Percentiles rank a stretch among this genome's conserved stretches.
phyloP scores from a whole-genome alignment of 148 eudicot species.

The Euryodendron excelsum region DNA sequence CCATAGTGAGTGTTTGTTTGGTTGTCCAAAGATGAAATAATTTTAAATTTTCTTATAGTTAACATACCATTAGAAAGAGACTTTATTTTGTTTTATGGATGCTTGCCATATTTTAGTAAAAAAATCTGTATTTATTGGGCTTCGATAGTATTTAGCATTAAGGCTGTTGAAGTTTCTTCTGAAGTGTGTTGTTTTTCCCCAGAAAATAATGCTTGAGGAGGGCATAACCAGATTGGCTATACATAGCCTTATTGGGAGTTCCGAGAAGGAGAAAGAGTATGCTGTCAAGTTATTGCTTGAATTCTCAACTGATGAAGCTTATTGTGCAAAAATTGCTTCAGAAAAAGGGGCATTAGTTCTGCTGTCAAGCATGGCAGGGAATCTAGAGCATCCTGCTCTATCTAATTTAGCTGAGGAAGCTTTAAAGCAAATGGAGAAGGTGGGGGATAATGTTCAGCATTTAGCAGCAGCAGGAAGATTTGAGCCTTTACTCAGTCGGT shows the following conservation, averaged over 20 bases:
- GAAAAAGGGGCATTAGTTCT: conserved; percentile 70
- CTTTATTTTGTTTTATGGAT: background rate
- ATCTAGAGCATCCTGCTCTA: conserved; percentile 53
- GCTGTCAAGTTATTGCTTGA: conserved; percentile 61
- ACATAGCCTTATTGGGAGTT: conserved; percentile 52
- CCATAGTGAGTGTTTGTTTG: background rate
- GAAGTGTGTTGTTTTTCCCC: conserved; percentile 12
- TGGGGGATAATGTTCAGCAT: conserved; percentile 53
- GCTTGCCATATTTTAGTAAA: background rate
- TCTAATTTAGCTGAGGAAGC: conserved; percentile 57
- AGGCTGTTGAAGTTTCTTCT: background rate
- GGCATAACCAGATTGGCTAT: conserved; percentile 60
- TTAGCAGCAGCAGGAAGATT: conserved; percentile 67
- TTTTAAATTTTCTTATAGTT: background rate
- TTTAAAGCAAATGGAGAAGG: conserved; percentile 44
- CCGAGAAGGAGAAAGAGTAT: conserved; percentile 53
- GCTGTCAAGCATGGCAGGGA: conserved; percentile 61
- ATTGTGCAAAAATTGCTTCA: conserved; percentile 55
- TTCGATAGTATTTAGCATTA: background rate
- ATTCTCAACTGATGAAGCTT: conserved; percentile 45
- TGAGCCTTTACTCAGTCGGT: conserved; percentile 54
- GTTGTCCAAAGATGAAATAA: background rate
- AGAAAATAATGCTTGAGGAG: conserved; percentile 54
- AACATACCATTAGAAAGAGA: background rate
- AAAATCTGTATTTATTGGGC: background rate